These are phyloP conservation scores for Prinsepia uniflora DNA, from an alignment of 306 rosid genomes.

Conservation along the genomic window DNA sequence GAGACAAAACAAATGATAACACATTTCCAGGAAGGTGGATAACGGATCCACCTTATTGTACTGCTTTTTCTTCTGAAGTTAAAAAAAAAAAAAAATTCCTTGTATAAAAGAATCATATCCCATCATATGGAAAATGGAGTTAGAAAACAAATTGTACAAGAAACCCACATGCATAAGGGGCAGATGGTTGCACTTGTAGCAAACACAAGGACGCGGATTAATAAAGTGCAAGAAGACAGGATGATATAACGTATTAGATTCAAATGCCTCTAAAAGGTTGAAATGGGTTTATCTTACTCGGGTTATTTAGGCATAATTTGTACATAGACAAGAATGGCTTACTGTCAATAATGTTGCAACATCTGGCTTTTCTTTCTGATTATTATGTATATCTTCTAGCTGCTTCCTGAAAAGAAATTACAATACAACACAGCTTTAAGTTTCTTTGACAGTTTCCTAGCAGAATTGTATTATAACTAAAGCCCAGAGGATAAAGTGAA, in stretches of 20 bases:
- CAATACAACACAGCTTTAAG: constrained; percentile 19
- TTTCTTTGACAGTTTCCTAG: background rate
- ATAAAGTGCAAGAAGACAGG: background rate
- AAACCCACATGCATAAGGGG: background rate
- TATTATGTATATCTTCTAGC: constrained; percentile 85
- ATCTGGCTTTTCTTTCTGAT: constrained; percentile 89
- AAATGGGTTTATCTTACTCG: constrained; percentile 2
- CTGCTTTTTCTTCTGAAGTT: too few relatives aligned
- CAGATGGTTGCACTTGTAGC: constrained; percentile 2
- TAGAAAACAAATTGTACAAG: background rate
- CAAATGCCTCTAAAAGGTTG: constrained; percentile 3
- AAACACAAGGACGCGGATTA: background rate
- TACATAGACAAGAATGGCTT: constrained; percentile 21
- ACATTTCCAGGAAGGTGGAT: background rate
- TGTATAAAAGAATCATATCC: background rate
- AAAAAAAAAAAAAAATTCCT: too few relatives aligned
- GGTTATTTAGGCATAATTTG: background rate
- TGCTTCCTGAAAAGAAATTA: constrained; percentile 75
- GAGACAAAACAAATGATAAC: background rate
- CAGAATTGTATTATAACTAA: background rate
- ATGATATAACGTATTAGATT: background rate
- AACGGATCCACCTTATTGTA: too few relatives aligned
- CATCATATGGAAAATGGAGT: background rate
- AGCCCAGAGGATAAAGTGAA: background rate
- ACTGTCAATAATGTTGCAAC: constrained; percentile 87